Conservation (phyloP, 441 rosid genomes). For the Populus hybrid region DNA sequence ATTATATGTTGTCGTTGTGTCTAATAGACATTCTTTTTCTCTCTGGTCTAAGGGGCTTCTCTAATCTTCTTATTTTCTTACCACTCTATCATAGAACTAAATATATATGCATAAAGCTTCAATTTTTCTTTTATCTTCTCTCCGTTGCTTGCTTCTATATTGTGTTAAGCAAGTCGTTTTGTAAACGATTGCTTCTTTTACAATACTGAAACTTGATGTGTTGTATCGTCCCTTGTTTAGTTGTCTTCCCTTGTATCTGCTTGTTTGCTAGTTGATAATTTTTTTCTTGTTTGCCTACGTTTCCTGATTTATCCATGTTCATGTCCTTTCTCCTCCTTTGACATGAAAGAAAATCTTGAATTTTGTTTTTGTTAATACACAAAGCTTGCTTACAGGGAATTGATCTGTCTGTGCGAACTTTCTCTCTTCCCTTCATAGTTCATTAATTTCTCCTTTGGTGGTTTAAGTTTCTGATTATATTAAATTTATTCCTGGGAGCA, state of each 20-base stretch:
- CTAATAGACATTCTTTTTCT: not conserved
- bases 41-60: not conserved
- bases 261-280: not conserved
- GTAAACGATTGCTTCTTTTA: not conserved
- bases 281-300: not conserved
- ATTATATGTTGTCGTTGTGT: not conserved
- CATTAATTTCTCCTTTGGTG: not conserved
- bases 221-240: not conserved
- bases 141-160: not conserved
- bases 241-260: not conserved
- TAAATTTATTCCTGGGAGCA: conserved; percentile 34
- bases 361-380: not conserved
- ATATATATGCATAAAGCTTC: not conserved
- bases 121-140: not conserved
- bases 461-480: not conserved
- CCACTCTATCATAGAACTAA: not conserved
- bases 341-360: not conserved
- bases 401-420: not conserved
- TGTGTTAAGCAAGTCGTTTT: not conserved
- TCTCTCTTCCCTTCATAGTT: not conserved
- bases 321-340: not conserved
- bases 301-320: not conserved
- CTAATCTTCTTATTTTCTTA: not conserved
- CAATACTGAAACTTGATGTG: not conserved
- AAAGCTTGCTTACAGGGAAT: not conserved